Evolutionary conservation across 2,329 filamentous ascomycete species (phyloP).

Genomic region (Nigrospora oryzae): DNA sequence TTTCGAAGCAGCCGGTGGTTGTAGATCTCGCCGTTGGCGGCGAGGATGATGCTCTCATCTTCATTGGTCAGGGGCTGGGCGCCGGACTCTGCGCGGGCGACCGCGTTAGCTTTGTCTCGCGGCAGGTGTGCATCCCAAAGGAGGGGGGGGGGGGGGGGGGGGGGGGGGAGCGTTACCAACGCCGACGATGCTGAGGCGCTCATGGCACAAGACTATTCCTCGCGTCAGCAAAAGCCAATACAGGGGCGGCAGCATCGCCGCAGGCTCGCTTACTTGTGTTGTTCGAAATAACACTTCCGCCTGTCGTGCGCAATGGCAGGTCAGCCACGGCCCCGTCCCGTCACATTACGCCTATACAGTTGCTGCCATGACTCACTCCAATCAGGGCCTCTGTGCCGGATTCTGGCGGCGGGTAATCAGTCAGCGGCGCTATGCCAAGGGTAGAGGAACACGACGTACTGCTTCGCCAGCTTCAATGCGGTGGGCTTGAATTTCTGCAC

Average conservation of each 20-base stretch:
- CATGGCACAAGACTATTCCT: constrained; percentile 79
- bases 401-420: constrained; percentile 45
- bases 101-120: constrained; percentile 5
- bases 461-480: constrained; percentile 86
- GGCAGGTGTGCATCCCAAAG: constrained; percentile 2
- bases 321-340: constrained; percentile 4
- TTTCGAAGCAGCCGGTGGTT: constrained; percentile 96
- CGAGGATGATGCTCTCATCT: constrained; percentile 79
- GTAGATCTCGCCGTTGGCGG: constrained; percentile 99
- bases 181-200: constrained; percentile 94
- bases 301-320: constrained; percentile 34
- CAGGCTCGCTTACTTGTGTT: constrained; percentile 67
- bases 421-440: constrained; percentile 4
- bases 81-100: constrained; percentile 63
- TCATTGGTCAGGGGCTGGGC: constrained; percentile 92
- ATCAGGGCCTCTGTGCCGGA: constrained; percentile 94
- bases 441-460: constrained; percentile 50
- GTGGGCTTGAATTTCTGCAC: constrained; percentile 95
- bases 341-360: not conserved
- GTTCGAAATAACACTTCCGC: constrained; percentile 82
- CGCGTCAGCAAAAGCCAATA: constrained; percentile 8
- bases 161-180: constrained; percentile 61
- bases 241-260: not conserved
- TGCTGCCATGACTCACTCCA: constrained; percentile 68
- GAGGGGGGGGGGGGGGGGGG: constrained; percentile 23